These are phyloP conservation scores for Cutaneotrichosporon sp. DNA, from an alignment of 1,284 basidiomycete genomes.

Conservation along the genomic window DNA sequence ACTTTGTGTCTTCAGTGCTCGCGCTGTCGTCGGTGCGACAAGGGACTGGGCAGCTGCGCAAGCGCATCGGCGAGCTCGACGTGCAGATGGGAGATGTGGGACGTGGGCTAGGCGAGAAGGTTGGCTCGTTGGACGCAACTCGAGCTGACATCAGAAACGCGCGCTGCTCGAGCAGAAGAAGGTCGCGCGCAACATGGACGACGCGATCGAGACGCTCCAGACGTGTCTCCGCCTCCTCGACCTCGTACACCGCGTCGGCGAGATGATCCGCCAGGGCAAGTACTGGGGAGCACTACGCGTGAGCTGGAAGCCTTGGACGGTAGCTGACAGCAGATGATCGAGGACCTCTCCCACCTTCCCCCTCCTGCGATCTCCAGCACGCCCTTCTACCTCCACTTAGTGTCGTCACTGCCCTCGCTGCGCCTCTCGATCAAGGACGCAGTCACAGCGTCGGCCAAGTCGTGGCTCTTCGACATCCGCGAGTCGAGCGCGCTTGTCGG, in stretches of 20 bases:
- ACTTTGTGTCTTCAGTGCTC: conserved; percentile 94
- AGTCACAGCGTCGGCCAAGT: conserved; percentile 92
- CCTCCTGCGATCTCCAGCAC: conserved; percentile 87
- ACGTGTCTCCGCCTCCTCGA: conserved; percentile 89
- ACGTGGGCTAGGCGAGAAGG: conserved; percentile 78
- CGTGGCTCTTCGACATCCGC: conserved; percentile 94
- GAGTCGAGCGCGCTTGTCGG: conserved; percentile 87
- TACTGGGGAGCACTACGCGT: conserved; percentile 96
- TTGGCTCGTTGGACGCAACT: conserved; percentile 22
- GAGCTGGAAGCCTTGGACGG: conserved; percentile 53
- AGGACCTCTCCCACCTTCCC: conserved; percentile 90
- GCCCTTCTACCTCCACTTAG: conserved; percentile 87
- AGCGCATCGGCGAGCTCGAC: conserved; percentile 61
- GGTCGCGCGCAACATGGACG: conserved; percentile 89
- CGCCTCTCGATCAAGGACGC: conserved; percentile 86
- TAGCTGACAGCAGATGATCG: conserved; percentile 55
- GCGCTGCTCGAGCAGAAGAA: conserved; percentile 84
- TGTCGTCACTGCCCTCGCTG: conserved; percentile 87
- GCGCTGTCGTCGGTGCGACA: conserved; percentile 92
- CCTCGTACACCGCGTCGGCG: conserved; percentile 88
- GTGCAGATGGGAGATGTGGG: conserved; percentile 67
- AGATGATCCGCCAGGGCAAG: conserved; percentile 87
- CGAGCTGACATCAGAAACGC: conserved; percentile 61
- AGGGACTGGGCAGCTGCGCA: conserved; percentile 59
- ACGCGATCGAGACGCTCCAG: conserved; percentile 92